Conservation (phyloP, 345 rosid genomes). For the Atalantia buxifolia region DNA sequence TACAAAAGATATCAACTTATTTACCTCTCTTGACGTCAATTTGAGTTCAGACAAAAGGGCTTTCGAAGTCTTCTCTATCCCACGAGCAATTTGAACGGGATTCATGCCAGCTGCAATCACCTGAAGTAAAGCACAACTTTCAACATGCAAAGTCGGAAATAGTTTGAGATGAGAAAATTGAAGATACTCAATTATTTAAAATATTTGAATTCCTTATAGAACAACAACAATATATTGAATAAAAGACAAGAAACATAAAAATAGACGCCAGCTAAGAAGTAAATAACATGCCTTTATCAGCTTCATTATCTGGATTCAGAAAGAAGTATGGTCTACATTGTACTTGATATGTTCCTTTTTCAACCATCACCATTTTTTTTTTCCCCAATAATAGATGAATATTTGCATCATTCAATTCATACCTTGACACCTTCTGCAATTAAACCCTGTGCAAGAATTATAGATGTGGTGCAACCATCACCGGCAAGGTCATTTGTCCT, state of each 20-base stretch:
- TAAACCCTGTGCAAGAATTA: slow-evolving; percentile 87
- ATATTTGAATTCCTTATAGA: neutral
- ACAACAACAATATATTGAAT: neutral
- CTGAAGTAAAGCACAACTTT: slow-evolving; percentile 34
- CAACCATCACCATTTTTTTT: neutral
- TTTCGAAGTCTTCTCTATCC: slow-evolving; percentile 69
- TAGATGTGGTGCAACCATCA: slow-evolving; percentile 93
- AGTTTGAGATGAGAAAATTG: neutral
- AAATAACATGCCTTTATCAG: neutral
- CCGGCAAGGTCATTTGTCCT: slow-evolving; percentile 92
- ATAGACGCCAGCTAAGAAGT: neutral
- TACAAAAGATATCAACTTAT: neutral
- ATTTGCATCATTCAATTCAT: neutral
- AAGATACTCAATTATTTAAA: neutral
- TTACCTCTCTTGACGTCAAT: slow-evolving; percentile 83
- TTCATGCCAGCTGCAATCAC: slow-evolving; percentile 82
- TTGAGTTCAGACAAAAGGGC: slow-evolving; percentile 87
- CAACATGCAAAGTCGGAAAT: neutral
- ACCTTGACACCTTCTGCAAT: slow-evolving; percentile 60
- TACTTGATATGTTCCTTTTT: neutral
- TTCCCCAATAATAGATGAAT: neutral
- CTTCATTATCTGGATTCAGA: neutral
- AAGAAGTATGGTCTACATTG: neutral
- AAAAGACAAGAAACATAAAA: neutral
- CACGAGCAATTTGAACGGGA: slow-evolving; percentile 81